Conservation (phyloP, 1,284 basidiomycete genomes). For the Pseudomicrostroma phylloplanum region DNA sequence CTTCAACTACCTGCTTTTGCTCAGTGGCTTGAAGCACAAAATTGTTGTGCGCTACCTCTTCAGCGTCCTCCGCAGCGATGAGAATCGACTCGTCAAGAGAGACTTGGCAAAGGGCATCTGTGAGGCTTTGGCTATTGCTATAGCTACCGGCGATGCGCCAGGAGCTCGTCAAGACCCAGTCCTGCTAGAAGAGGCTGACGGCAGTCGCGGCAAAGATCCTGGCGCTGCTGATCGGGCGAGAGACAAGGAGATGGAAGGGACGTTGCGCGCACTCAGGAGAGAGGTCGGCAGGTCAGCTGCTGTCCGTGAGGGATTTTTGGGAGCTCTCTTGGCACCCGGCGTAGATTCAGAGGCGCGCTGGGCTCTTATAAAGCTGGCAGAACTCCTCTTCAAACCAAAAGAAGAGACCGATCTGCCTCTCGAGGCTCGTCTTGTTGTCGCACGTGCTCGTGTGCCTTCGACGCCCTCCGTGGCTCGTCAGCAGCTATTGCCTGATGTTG, state of each 20-base stretch:
- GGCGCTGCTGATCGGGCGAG: constrained; percentile 12
- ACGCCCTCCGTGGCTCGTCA: background rate
- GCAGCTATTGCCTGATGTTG: background rate
- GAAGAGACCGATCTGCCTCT: constrained; percentile 41
- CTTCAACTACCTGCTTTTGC: constrained; percentile 85
- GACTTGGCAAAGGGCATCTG: constrained; percentile 79
- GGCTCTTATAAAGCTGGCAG: constrained; percentile 84
- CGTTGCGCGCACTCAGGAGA: constrained; percentile 39
- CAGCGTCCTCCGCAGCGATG: constrained; percentile 78
- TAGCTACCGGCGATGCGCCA: constrained; percentile 77
- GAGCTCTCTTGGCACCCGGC: constrained; percentile 46
- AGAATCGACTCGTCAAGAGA: constrained; percentile 72
- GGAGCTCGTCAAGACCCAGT: constrained; percentile 17
- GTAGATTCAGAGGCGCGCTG: constrained; percentile 81
- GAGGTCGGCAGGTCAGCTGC: constrained; percentile 47
- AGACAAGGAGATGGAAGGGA: constrained; percentile 57
- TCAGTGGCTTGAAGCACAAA: constrained; percentile 60
- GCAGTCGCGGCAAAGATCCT: background rate
- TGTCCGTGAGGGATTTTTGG: constrained; percentile 46
- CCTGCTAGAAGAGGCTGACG: constrained; percentile 30
- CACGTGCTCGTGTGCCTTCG: constrained; percentile 60
- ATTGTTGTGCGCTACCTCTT: constrained; percentile 79
- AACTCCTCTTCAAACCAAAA: constrained; percentile 71
- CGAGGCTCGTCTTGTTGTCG: constrained; percentile 28
- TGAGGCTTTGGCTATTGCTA: constrained; percentile 77